Evolutionary conservation across 208 protist genomes (phyloP), one percentile per base, ranked within the genome.

Genomic region (Crithidia expoeki): DNA sequence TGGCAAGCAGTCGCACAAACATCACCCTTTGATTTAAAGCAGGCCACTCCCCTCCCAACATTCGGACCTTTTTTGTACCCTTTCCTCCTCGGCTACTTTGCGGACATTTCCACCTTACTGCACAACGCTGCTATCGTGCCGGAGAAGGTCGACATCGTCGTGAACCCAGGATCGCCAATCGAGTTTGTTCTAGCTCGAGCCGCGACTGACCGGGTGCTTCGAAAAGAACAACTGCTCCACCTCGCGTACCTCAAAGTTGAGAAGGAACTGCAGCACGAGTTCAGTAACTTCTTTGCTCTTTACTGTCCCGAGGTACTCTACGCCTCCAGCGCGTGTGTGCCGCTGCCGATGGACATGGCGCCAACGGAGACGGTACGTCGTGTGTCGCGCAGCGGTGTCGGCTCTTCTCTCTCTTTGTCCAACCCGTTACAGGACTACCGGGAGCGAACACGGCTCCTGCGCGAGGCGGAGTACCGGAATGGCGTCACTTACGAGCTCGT

Each of bases 51-150:
- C 16, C 80, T 96, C 19, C 86, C 88, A 60, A 78, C 74, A 33
- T 94, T 90, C 57, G 92, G 92, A 6, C 85, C 89, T 5, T 72
- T 89, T 25, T 28, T 89, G 4, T 72, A 70, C 12, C 81, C 88
- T 2, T 94, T 89, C 55, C 88, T 94, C 64, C 64, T 94, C 23
- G 91, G 92, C 23, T 96, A 96, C 77, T 96, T 94, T 46, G 92
- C 89, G 14, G 92, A 96, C 59, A 68, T 92, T 44, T 70, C 92
- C 30, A 96, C 92, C n/a, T 68, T 96, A 28, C 75, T 96, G 62
- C 89, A 94, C 75, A 96, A 96, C 72, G 85, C 88, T 6, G 81
- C 89, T 44, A 93, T 96, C 55, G 85, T 92, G 11, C 89, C 92
- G 19, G 80, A 89, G 52, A 90, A 88, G 72, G 92, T 94, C 2